These are phyloP conservation scores for Helianthus annuus DNA, from an alignment of 129 eudicot genomes.

Conservation along the genomic window DNA sequence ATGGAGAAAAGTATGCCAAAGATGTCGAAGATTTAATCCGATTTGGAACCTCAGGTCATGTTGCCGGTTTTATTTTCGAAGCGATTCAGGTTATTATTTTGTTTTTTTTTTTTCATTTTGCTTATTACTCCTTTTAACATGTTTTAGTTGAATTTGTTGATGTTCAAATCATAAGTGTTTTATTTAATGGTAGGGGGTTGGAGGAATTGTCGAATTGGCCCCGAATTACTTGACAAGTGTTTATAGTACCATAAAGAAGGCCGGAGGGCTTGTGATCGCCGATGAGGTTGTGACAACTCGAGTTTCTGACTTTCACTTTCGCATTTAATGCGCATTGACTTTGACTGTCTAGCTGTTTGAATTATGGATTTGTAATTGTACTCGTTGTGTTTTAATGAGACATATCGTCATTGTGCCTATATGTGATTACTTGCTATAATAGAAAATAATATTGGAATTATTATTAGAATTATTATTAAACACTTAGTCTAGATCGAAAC, in stretches of 20 bases:
- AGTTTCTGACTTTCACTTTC: too few relatives aligned
- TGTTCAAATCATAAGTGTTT: neutral
- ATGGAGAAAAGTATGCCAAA: conserved; percentile 65
- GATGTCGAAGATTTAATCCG: conserved; percentile 68
- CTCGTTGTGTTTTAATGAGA: too few relatives aligned
- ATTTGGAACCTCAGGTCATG: conserved; percentile 68
- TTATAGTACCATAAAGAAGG: conserved; percentile 56
- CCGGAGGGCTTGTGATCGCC: conserved; percentile 76
- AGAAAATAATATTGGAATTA: too few relatives aligned
- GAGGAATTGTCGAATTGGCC: conserved; percentile 80
- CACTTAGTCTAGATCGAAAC: too few relatives aligned
- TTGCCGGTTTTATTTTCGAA: conserved; percentile 74
- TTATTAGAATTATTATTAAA: too few relatives aligned
- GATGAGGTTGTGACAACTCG: too few relatives aligned
- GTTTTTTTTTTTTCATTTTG: neutral
- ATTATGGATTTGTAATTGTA: too few relatives aligned
- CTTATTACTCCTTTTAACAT: neutral
- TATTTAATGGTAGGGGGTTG: conserved; percentile 53
- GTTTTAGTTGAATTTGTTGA: neutral
- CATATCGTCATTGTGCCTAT: too few relatives aligned
- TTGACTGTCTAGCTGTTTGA: too few relatives aligned
- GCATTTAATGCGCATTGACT: too few relatives aligned
- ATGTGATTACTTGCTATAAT: too few relatives aligned
- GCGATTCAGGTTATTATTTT: conserved; percentile 41
- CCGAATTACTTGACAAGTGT: conserved; percentile 65